phyloP scores from a whole-genome alignment of 2,329 filamentous ascomycete genomes.

The Monosporascus cannonballus region DNA sequence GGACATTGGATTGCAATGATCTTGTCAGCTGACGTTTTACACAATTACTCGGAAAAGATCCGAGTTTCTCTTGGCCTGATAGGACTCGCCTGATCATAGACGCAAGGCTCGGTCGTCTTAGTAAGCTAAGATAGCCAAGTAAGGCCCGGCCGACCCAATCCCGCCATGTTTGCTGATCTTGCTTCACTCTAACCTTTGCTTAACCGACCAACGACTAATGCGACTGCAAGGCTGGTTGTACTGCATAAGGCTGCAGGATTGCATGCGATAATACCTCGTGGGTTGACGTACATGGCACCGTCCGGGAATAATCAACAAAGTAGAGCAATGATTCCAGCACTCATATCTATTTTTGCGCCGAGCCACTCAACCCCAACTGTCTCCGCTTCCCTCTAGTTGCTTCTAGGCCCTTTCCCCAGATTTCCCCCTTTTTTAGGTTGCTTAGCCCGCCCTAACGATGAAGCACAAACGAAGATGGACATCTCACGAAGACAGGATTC shows the following conservation, averaged over 20 bases:
- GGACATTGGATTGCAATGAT: neutral
- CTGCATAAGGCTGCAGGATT: neutral
- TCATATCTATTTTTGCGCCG: neutral
- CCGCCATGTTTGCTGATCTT: neutral
- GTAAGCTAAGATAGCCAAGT: neutral
- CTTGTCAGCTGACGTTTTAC: neutral
- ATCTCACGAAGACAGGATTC: neutral
- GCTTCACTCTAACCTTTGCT: neutral
- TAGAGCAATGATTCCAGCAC: neutral
- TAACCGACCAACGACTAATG: neutral
- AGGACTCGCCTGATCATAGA: too few relatives aligned
- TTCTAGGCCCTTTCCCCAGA: neutral
- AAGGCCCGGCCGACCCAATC: neutral
- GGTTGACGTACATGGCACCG: neutral
- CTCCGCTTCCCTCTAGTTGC: neutral
- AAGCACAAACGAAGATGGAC: conserved; percentile 2
- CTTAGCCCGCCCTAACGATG: neutral
- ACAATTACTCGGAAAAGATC: neutral
- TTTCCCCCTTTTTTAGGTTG: neutral
- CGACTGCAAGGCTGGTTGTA: neutral
- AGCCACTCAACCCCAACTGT: neutral
- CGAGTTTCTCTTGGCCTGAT: neutral
- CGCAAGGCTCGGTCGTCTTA: neutral
- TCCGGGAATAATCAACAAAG: neutral
- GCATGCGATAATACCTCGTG: neutral